phyloP scores from a whole-genome alignment of 139 green algal genomes.

The Chlorella vulgaris region DNA sequence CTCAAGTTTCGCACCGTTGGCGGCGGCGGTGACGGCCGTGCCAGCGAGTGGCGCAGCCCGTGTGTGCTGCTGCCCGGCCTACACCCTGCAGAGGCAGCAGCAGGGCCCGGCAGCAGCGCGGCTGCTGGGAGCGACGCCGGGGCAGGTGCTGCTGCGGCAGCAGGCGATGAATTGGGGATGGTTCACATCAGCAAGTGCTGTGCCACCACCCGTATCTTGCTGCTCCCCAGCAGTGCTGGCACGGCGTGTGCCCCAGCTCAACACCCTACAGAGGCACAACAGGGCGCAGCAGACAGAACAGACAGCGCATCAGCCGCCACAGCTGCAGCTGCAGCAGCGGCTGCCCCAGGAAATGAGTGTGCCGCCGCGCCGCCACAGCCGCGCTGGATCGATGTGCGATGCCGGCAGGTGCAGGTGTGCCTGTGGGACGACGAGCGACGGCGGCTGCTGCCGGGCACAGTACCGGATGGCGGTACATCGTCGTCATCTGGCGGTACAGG shows the following conservation, averaged over 20 bases:
- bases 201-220: slow-evolving; percentile 30
- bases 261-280: too few species aligned
- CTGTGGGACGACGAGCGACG: slow-evolving; percentile 54
- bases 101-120: too few species aligned
- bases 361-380: background rate
- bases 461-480: background rate
- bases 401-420: slow-evolving; percentile 37
- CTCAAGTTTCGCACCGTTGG: slow-evolving; percentile 40
- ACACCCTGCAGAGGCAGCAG: background rate
- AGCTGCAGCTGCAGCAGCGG: background rate
- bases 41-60: slow-evolving; percentile 16
- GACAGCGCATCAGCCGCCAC: too few species aligned
- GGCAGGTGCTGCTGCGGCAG: background rate
- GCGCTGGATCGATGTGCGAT: background rate
- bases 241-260: too few species aligned
- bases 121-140: background rate
- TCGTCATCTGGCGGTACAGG: background rate
- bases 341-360: background rate
- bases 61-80: slow-evolving; percentile 32
- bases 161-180: background rate
- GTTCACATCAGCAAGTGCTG: slow-evolving; percentile 23
- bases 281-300: too few species aligned
- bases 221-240: background rate
- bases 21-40: too few species aligned
- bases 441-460: slow-evolving; percentile 17